phyloP scores from a whole-genome alignment of 495 filamentous ascomycete species.

The Penicillium cataractarum region DNA sequence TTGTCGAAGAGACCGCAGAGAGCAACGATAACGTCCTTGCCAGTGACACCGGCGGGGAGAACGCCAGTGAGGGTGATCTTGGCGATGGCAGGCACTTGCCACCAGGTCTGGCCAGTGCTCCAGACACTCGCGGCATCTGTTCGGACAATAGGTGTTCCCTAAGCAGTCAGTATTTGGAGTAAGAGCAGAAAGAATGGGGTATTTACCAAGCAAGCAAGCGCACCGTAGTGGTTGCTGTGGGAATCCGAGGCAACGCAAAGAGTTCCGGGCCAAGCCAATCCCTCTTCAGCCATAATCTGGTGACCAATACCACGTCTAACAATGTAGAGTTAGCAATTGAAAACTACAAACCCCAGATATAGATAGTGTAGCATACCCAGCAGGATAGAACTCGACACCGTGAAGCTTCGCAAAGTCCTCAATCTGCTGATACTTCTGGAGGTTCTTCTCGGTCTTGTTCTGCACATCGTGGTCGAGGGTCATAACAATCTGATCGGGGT shows the following conservation, averaged over 20 bases:
- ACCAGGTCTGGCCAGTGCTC: conserved; percentile 85
- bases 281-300: conserved; percentile 88
- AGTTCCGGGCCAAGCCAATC: conserved; percentile 82
- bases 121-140: conserved; percentile 88
- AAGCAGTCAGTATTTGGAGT: conserved; percentile 13
- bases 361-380: conserved; percentile 39
- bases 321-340: not conserved
- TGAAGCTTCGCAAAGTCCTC: conserved; percentile 84
- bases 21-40: conserved; percentile 94
- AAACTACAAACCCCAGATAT: not conserved
- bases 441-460: conserved; percentile 79
- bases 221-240: conserved; percentile 18
- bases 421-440: conserved; percentile 84
- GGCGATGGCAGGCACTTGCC: conserved; percentile 85
- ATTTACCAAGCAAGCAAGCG: conserved; percentile 22
- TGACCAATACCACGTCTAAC: conserved; percentile 76
- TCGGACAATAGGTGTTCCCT: conserved; percentile 73
- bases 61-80: conserved; percentile 76
- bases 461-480: conserved; percentile 94
- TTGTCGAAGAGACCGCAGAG: conserved; percentile 86
- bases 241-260: conserved; percentile 64
- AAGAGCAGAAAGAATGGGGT: not conserved
- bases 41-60: conserved; percentile 80
- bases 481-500: conserved; percentile 80
- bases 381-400: conserved; percentile 81